phyloP scores from a whole-genome alignment of 2,329 filamentous ascomycete genomes.

The Colletotrichum echinochloae region DNA sequence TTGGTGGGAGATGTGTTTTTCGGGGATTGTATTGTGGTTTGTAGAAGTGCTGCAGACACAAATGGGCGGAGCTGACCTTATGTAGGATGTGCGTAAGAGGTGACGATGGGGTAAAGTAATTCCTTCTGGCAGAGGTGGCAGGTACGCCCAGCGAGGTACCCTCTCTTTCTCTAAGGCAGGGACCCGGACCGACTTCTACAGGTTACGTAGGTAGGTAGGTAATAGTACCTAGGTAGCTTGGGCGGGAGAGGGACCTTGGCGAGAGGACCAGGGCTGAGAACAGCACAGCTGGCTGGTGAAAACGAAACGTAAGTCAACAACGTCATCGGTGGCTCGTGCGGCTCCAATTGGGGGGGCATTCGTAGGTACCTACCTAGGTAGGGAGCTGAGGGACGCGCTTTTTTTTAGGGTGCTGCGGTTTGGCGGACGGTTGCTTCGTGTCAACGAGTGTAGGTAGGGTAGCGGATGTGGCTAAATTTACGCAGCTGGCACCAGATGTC shows the following conservation, averaged over 20 bases:
- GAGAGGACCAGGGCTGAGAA: conserved; percentile 18
- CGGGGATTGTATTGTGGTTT: conserved; percentile 24
- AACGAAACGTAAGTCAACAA: conserved; percentile 41
- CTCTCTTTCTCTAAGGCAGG: conserved; percentile 9
- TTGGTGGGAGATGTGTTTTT: background rate
- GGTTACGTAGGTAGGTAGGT: too few species aligned
- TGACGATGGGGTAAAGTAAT: conserved; percentile 39
- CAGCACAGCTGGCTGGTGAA: conserved; percentile 12
- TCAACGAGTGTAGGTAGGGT: background rate
- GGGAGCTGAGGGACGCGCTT: conserved; percentile 12
- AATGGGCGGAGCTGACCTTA: conserved; percentile 40
- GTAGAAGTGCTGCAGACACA: conserved; percentile 1
- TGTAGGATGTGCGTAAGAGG: conserved; percentile 35
- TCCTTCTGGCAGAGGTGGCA: conserved; percentile 34
- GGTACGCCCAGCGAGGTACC: conserved; percentile 17
- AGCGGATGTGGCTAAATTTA: background rate
- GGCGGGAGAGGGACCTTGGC: conserved; percentile 19
- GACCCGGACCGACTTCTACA: conserved; percentile 3
- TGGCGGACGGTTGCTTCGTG: background rate
- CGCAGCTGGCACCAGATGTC: conserved; percentile 28
- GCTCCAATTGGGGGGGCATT: background rate
- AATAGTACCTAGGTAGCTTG: too few species aligned
- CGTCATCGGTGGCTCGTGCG: conserved; percentile 42
- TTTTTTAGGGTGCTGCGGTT: conserved; percentile 11
- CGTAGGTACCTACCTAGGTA: background rate